These are phyloP conservation scores for Setaria italica DNA, from an alignment of 202 grass and related monocot species.

Conservation along the genomic window DNA sequence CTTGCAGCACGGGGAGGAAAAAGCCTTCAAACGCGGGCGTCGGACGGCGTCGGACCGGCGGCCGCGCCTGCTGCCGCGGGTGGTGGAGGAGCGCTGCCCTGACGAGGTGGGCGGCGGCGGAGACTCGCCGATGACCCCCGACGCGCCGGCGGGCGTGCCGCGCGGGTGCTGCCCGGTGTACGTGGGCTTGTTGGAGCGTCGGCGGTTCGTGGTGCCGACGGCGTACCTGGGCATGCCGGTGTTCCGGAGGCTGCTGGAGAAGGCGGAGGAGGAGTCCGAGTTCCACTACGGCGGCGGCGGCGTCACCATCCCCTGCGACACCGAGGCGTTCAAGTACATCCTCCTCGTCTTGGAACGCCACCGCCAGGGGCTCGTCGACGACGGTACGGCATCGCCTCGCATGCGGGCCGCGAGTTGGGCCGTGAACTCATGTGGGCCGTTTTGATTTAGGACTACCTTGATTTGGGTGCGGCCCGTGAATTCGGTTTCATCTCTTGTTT, in stretches of 20 bases:
- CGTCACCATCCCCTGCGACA: slow-evolving; percentile 58
- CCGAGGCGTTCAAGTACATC: slow-evolving; percentile 50
- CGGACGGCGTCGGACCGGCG: no score
- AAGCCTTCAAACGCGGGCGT: not conserved
- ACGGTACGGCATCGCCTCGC: slow-evolving; percentile 3
- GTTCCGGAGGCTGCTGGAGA: slow-evolving; percentile 59
- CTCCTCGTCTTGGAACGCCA: slow-evolving; percentile 46
- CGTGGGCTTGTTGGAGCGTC: slow-evolving; percentile 40
- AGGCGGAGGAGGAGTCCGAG: slow-evolving; percentile 60
- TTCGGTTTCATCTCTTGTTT: not conserved
- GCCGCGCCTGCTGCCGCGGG: not conserved
- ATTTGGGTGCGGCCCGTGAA: not conserved
- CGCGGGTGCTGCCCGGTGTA: slow-evolving; percentile 52
- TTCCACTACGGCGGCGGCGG: slow-evolving; percentile 45
- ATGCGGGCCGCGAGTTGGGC: not conserved
- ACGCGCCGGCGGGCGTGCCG: slow-evolving; percentile 26
- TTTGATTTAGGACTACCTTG: not conserved
- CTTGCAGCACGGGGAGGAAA: not conserved
- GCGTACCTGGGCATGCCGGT: slow-evolving; percentile 43
- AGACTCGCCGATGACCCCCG: slow-evolving; percentile 7
- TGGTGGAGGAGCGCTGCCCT: not conserved
- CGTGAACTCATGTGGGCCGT: not conserved
- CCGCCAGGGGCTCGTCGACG: slow-evolving; percentile 45
- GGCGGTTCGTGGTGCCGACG: slow-evolving; percentile 59
- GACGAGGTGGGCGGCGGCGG: not conserved